phyloP scores from a whole-genome alignment of 2,329 filamentous ascomycete genomes.

The Penicillium vulpinum region DNA sequence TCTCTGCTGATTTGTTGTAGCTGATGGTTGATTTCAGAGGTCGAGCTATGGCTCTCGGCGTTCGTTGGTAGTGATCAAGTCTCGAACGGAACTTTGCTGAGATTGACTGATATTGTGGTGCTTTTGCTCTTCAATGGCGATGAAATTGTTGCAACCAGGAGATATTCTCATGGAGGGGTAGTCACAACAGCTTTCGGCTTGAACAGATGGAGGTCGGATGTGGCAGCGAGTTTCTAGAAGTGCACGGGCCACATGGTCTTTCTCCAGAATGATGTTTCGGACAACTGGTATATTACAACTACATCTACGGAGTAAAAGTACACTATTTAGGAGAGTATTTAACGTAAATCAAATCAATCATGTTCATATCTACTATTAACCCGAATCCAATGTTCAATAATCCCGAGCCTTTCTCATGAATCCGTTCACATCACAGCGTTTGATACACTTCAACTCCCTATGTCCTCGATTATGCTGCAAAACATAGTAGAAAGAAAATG shows the following conservation, averaged over 20 bases:
- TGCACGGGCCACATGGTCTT: slow-evolving; percentile 21
- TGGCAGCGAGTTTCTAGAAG: slow-evolving; percentile 19
- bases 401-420: slow-evolving; percentile 27
- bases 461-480: slow-evolving; percentile 27
- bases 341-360: slow-evolving; percentile 17
- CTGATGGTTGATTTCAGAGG: background rate
- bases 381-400: slow-evolving; percentile 29
- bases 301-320: background rate
- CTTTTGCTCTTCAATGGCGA: background rate
- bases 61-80: background rate
- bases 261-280: background rate
- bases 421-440: slow-evolving; percentile 30
- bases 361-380: slow-evolving; percentile 31
- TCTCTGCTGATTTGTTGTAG: background rate
- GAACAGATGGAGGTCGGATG: slow-evolving; percentile 10
- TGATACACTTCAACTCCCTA: slow-evolving; percentile 28
- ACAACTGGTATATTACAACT: background rate
- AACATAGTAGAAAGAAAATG: slow-evolving; percentile 31
- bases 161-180: background rate
- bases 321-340: background rate
- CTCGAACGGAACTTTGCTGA: background rate
- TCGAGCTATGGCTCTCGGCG: slow-evolving; percentile 1
- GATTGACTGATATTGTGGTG: background rate
- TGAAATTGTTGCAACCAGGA: background rate
- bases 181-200: background rate